Evolutionary conservation across 768 basidiomycete genomes (phyloP).

Genomic region (Chalciporus piperatus): DNA sequence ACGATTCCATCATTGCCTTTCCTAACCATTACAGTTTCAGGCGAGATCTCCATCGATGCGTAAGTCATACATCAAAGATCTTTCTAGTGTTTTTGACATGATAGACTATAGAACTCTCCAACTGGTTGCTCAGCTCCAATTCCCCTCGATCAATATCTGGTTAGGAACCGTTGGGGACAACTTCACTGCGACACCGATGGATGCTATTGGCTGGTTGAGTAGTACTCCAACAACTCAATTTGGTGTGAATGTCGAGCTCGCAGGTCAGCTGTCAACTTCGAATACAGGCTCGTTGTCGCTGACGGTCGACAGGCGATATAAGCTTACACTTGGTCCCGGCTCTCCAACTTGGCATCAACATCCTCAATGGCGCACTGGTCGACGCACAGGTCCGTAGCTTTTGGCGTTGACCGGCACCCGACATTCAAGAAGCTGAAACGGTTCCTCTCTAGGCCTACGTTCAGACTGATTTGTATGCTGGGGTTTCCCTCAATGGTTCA

Average conservation of each 20-base stretch:
- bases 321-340: constrained; percentile 22
- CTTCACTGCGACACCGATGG: neutral
- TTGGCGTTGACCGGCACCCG: neutral
- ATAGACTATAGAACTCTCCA: neutral
- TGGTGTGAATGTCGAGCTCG: neutral
- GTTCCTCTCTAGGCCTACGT: neutral
- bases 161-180: neutral
- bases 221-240: neutral
- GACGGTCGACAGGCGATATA: constrained; percentile 16
- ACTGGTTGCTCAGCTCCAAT: neutral
- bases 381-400: constrained; percentile 19
- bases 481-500: neutral
- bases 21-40: neutral
- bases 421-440: neutral
- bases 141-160: neutral
- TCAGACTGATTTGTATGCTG: neutral
- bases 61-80: neutral
- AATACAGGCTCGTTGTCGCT: neutral
- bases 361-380: constrained; percentile 23
- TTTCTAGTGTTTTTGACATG: neutral
- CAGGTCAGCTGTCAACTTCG: neutral
- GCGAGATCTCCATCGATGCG: neutral
- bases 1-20: neutral
- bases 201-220: neutral
- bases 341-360: constrained; percentile 24